Percentiles rank a stretch among this genome's conserved stretches.
Evolutionary conservation across 2,329 filamentous ascomycete genomes (phyloP).

Genomic region (Fusarium pseudonygamai): DNA sequence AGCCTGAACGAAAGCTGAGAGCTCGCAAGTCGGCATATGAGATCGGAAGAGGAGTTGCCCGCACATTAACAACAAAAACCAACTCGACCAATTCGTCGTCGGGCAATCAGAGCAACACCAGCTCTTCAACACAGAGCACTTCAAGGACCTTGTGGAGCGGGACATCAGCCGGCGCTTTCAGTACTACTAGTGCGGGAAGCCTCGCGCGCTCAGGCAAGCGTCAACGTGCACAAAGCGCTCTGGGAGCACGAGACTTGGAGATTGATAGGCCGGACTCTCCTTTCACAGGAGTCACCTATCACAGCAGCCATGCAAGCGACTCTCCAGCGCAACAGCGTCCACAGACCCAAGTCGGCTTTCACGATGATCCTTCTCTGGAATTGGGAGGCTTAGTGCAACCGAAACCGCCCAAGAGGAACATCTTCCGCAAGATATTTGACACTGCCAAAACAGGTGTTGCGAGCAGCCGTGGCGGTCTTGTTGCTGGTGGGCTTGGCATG

Average conservation of each 20-base stretch:
- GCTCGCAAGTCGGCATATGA: slow-evolving; percentile 83
- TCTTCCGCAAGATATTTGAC: slow-evolving; percentile 95
- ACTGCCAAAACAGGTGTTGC: slow-evolving; percentile 94
- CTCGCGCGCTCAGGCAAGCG: slow-evolving; percentile 79
- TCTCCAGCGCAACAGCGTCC: slow-evolving; percentile 60
- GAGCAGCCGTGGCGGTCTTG: slow-evolving; percentile 86
- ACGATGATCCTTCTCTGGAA: slow-evolving; percentile 72
- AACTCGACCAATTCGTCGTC: slow-evolving; percentile 82
- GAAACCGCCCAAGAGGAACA: slow-evolving; percentile 83
- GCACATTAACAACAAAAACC: slow-evolving; percentile 90
- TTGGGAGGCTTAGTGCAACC: slow-evolving; percentile 83
- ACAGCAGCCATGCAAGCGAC: slow-evolving; percentile 82
- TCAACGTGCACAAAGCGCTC: slow-evolving; percentile 70
- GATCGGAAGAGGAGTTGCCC: slow-evolving; percentile 73
- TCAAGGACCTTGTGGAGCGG: slow-evolving; percentile 94
- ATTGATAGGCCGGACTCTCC: slow-evolving; percentile 67
- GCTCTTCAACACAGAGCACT: slow-evolving; percentile 79
- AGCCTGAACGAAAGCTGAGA: slow-evolving; percentile 60
- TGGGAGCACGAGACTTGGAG: slow-evolving; percentile 68
- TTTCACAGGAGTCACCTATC: slow-evolving; percentile 85
- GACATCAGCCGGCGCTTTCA: slow-evolving; percentile 87
- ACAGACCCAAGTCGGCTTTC: slow-evolving; percentile 72
- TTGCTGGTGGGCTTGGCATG: slow-evolving; percentile 59
- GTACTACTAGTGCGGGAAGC: slow-evolving; percentile 94
- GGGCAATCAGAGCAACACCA: slow-evolving; percentile 76